Base-by-base conservation (phyloP, 2,329 filamentous ascomycete species). In the Sporothrix dimorphospora region DNA sequence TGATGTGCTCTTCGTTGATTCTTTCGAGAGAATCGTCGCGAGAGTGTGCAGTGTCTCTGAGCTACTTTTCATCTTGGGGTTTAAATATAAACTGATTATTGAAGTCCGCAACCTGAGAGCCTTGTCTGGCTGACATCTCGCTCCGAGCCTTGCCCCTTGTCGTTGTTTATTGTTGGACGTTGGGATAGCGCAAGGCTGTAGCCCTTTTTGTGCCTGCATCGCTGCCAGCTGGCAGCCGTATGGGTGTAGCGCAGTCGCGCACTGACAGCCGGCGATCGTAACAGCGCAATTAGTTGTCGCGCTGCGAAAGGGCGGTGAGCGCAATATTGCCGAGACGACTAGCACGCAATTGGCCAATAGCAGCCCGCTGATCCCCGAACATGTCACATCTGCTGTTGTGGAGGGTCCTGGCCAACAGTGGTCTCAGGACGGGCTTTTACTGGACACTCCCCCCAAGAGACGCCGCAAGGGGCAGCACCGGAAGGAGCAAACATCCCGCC, bases 271-370 rank as follows among this genome's bases (percentile, higher is more conserved):
- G 53, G 24, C 53, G 27, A 34, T 34, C 30, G 30, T 34, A 3
- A 34, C 42, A 14, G 42, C 14, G 42, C 42, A 19, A 47, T 3
- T 47, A 3, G 6, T 47, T 47, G 42, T 19, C 4, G 42, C 14
- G 42, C 9, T 16, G 42, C 7, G 19, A 61, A 40, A 61, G n/a
- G 57, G 57, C 57, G 57, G 57, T 61, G 57, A 61, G 12, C n/a
- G 21, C 6, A 53, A 40, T 21, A 21, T 40, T 38, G 30, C 55
- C 55, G 19, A 61, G 57, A 61, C 12, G 30, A 61, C 30, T n/a
- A 38, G 55, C 57, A 61, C 34, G 57, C 57, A 19, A 63, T 42
- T 63, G 57, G n/a, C 57, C 34, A 63, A 63, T 63, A n/a, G n/a
- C 34, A 61, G 34, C 4, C 57, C 30, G 57, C n/a, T 59, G 51